These are phyloP conservation scores for Rickenella mellea DNA, from an alignment of 768 basidiomycete genomes.

Conservation along the genomic window DNA sequence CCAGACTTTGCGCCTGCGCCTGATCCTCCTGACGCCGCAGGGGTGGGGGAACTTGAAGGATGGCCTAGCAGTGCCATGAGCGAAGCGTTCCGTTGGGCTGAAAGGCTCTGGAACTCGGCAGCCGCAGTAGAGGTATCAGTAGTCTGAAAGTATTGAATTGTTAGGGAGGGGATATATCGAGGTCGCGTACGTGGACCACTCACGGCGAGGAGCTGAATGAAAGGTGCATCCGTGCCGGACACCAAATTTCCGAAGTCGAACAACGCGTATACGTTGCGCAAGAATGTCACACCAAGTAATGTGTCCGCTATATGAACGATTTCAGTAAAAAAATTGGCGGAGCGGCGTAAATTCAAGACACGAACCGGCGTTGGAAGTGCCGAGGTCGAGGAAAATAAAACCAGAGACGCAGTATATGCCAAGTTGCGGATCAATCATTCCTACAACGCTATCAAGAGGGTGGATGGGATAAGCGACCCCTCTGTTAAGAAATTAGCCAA, in stretches of 20 bases:
- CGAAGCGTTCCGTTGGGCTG: background rate
- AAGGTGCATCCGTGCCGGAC: background rate
- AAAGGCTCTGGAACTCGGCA: background rate
- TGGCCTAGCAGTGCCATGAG: background rate
- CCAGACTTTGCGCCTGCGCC: too few relatives aligned
- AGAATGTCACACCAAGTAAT: slow-evolving; percentile 11
- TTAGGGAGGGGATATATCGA: background rate
- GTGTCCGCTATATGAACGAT: background rate
- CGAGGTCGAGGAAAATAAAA: background rate
- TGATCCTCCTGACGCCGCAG: too few relatives aligned
- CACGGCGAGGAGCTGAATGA: slow-evolving; percentile 10
- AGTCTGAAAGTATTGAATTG: background rate
- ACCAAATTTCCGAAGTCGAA: slow-evolving; percentile 8
- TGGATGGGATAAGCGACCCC: slow-evolving; percentile 7
- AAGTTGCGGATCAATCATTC: background rate
- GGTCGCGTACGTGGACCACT: background rate
- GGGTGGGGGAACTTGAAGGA: too few relatives aligned
- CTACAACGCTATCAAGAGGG: slow-evolving; percentile 5
- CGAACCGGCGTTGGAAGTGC: background rate
- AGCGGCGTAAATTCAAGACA: too few relatives aligned
- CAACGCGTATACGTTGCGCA: slow-evolving; percentile 12
- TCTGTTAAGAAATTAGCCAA: background rate
- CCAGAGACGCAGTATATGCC: background rate
- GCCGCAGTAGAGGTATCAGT: background rate
- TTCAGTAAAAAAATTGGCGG: too few relatives aligned